Conservation (phyloP, 176 grass and related monocot genomes). For the sorghum (Sorghum bicolor) region DNA sequence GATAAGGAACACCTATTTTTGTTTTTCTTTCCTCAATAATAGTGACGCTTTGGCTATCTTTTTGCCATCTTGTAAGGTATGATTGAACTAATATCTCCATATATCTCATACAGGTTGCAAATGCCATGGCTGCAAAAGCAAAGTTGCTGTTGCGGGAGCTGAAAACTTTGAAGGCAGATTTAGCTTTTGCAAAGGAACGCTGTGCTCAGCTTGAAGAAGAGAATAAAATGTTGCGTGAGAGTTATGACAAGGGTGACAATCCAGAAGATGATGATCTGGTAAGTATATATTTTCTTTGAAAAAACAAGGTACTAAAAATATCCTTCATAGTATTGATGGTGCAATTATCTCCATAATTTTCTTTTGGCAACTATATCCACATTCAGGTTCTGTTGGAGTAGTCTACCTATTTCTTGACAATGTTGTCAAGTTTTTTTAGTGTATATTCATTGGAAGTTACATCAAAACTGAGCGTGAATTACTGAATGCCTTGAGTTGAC, state of each 20-base stretch:
- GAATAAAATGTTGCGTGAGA: slow-evolving; percentile 83
- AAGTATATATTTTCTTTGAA: slow-evolving; percentile 17
- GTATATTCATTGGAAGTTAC: not conserved
- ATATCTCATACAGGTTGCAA: slow-evolving; percentile 66
- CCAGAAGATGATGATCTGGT: slow-evolving; percentile 97
- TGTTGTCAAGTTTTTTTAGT: not conserved
- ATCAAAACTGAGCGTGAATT: not conserved
- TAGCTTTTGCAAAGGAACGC: slow-evolving; percentile 88
- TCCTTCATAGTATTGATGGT: not conserved
- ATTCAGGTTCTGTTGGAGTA: not conserved
- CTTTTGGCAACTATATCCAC: not conserved
- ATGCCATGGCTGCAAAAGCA: slow-evolving; percentile 99
- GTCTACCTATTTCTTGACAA: not conserved
- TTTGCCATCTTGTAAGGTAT: not conserved
- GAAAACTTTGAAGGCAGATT: slow-evolving; percentile 93
- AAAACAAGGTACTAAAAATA: not conserved
- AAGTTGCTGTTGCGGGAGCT: slow-evolving; percentile 91
- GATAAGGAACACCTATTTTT: slow-evolving; percentile 3
- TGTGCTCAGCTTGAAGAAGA: slow-evolving; percentile 98
- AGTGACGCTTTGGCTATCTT: not conserved
- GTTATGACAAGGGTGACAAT: slow-evolving; percentile 70
- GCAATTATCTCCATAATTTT: not conserved
- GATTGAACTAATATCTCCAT: slow-evolving; percentile 22
- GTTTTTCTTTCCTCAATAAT: slow-evolving; percentile 3
- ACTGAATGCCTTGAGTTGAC: not conserved